A percentile compares a stretch with the other conserved stretches of the same genome.
Evolutionary conservation across 2,329 filamentous ascomycete species (phyloP).

Genomic region (Dissoconium aciculare): DNA sequence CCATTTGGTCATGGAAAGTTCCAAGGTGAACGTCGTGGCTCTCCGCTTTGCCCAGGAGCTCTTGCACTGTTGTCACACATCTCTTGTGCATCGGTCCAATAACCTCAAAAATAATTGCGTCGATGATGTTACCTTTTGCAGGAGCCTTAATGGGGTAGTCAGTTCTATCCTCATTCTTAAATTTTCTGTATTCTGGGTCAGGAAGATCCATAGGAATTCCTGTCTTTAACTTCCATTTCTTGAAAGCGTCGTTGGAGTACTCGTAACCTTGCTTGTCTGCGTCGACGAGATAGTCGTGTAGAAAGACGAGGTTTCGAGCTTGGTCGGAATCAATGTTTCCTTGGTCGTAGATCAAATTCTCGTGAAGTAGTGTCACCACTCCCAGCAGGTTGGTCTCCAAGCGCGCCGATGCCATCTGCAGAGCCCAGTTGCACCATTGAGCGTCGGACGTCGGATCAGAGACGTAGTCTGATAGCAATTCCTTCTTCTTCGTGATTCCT

Average conservation of each 20-base stretch:
- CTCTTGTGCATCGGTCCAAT: slow-evolving; percentile 14
- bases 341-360: slow-evolving; percentile 44
- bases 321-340: slow-evolving; percentile 6
- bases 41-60: slow-evolving; percentile 2
- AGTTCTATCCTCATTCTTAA: slow-evolving; percentile 19
- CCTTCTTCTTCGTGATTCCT: slow-evolving; percentile 37
- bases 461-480: slow-evolving; percentile 34
- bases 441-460: slow-evolving; percentile 34
- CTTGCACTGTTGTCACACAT: slow-evolving; percentile 8
- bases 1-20: no score
- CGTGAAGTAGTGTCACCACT: slow-evolving; percentile 48
- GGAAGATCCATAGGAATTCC: slow-evolving; percentile 34
- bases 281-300: slow-evolving; percentile 35
- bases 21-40: slow-evolving; percentile 5
- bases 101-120: slow-evolving; percentile 34
- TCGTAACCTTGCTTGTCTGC: slow-evolving; percentile 33
- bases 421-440: slow-evolving; percentile 20
- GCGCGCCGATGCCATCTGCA: slow-evolving; percentile 5
- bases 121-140: slow-evolving; percentile 43
- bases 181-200: slow-evolving; percentile 16
- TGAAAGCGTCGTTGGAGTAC: slow-evolving; percentile 32
- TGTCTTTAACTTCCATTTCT: slow-evolving; percentile 38
- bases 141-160: slow-evolving; percentile 6
- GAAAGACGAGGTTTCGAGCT: slow-evolving; percentile 19
- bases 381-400: slow-evolving; percentile 44